Evolutionary conservation across 208 protist genomes (phyloP).

Genomic region (Crithidia brevicula): DNA sequence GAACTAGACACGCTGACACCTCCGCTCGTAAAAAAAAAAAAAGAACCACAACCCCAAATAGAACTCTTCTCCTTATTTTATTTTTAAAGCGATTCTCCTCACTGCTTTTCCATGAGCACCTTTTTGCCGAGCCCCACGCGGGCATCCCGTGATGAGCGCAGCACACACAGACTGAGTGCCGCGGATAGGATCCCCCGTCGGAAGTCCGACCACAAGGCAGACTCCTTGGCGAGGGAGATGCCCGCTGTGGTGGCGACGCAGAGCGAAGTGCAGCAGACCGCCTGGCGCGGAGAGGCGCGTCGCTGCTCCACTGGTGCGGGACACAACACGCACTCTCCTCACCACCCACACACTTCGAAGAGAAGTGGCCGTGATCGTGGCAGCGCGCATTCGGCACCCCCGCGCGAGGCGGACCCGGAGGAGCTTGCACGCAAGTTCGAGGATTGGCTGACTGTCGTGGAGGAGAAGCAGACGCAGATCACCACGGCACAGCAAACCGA

Average conservation of each 20-base stretch:
- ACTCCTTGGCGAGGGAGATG: background rate
- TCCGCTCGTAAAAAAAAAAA: no score
- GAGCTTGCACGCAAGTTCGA: constrained; percentile 3
- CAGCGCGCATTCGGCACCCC: background rate
- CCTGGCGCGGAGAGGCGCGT: constrained; percentile 9
- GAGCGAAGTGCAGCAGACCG: constrained; percentile 10
- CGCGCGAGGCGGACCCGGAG: background rate
- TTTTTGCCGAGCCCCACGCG: constrained; percentile 14
- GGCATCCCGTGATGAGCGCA: background rate
- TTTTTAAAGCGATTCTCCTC: no score
- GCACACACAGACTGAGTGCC: background rate
- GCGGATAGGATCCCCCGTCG: background rate
- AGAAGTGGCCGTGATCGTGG: background rate
- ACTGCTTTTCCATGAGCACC: constrained; percentile 5
- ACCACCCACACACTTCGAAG: background rate
- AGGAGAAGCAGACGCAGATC: constrained; percentile 4
- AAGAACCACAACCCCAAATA: no score
- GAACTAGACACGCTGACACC: no score
- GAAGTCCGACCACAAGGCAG: background rate
- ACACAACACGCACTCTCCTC: background rate
- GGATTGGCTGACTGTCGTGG: constrained; percentile 10
- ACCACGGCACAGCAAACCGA: constrained; percentile 8
- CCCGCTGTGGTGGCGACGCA: constrained; percentile 3
- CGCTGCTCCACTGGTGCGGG: background rate
- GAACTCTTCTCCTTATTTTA: no score